phyloP scores from a whole-genome alignment of 805 yeast genomes.

The Saturnispora serradocipensis region DNA sequence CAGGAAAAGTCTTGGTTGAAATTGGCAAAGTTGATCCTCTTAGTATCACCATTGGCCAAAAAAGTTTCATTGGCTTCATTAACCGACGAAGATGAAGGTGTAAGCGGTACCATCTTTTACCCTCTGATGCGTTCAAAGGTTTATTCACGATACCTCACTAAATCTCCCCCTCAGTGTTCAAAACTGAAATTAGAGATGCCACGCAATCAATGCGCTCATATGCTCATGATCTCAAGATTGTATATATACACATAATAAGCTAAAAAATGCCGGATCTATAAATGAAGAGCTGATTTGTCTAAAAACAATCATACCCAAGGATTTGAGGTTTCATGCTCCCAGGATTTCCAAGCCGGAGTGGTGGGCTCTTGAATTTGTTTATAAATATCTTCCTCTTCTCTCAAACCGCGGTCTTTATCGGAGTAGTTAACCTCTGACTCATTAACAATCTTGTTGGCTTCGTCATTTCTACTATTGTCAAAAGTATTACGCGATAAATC shows the following conservation, averaged over 20 bases:
- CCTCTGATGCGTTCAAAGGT: not conserved
- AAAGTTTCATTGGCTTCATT: not conserved
- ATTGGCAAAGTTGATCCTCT: conserved; percentile 32
- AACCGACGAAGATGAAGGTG: not conserved
- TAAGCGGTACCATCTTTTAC: not conserved
- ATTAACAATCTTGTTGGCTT: not conserved
- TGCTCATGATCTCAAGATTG: not conserved
- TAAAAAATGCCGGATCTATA: not conserved
- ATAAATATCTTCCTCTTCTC: conserved; percentile 7
- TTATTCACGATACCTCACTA: not conserved
- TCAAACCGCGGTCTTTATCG: conserved; percentile 10
- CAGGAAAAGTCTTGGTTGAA: conserved; percentile 90
- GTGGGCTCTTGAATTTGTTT: conserved; percentile 34
- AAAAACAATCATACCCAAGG: conserved; percentile 44
- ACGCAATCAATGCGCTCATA: not conserved
- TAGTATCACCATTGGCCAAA: not conserved
- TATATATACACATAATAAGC: not conserved
- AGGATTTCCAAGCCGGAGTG: conserved; percentile 33
- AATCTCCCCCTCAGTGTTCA: not conserved
- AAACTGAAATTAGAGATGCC: not conserved
- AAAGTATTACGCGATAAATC: not conserved
- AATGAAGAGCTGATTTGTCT: not conserved
- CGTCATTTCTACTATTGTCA: not conserved
- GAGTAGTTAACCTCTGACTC: not conserved
- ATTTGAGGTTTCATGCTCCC: conserved; percentile 46